Evolutionary conservation across 2,329 filamentous ascomycete genomes (phyloP), one percentile per base, ranked within the genome.

Genomic region (Amphichorda felina): DNA sequence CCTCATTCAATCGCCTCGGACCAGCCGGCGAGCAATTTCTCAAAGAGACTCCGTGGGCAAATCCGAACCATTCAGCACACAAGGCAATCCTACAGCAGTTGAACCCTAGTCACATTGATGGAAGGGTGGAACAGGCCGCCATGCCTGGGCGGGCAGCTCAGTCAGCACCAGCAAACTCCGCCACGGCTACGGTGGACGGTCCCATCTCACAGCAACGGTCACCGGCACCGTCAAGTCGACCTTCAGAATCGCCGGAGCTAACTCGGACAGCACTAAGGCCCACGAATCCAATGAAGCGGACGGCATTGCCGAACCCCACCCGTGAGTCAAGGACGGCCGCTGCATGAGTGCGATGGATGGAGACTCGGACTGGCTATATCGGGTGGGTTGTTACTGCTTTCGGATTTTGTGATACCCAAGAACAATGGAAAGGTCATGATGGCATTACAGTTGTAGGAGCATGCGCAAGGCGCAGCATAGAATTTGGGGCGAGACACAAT

Each of bases 1-100:
- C 67, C 7, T 55, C 64, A 5, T 66, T 71, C 33, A 57, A 59
- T 15, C 61, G 64, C 47, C 57, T 75, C 40, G 71, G 73, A 48
- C 72, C 80, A 27, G 83, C 83, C 17, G 83, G 84, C 47, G 85
- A 93, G 55, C 82, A 89, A 43, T 94, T 91, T 46, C 70, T 94
- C 37, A 84, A 93, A 50, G 80, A 89, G 45, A 94, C 84, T 5
- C 82, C 87, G 1, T 95, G 88, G 88, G 86, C 87, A 25, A 94
- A 94, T 51, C 85, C 87, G 14, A 84, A 89, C 45, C 80, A 86
- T 51, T 78, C 81, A n/a, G 40, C 76, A 8, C 79, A 85, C 50
- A 70, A 73, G 42, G 53, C 62, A 36, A 55, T 60, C 15, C 16
- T 27, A 29, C 57, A 61, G 28, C 57, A 47, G 52, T 10, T 34